Base-by-base conservation (phyloP, 139 green algal species). In the Chlamydomonas sp. region DNA sequence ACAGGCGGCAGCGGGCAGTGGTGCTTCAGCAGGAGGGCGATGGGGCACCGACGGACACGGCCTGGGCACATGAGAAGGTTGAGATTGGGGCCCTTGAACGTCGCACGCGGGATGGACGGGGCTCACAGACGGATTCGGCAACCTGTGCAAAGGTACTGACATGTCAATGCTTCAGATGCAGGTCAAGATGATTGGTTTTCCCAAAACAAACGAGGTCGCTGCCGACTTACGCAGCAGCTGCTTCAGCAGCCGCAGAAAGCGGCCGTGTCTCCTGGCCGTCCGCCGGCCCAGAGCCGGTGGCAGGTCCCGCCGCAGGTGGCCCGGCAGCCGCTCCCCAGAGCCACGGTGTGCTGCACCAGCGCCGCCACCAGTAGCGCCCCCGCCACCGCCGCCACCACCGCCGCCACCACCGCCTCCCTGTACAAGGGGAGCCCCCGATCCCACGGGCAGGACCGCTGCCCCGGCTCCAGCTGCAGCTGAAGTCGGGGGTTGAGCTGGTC, bases 1-100 rank as follows among this genome's bases (percentile, higher is more conserved):
- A 72, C 80, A 1, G 76, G 68, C 77, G 94, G 96, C 82, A 98
- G 88, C 2, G 96, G 96, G 91, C 96, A 98, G 87, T 98, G 94
- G 20, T 91, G 75, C 18, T 94, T 80, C 1, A 98, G 92, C 71
- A 98, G 88, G 5, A 92, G 20, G 0, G 62, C 86, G 83, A 92
- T 97, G 0, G 92, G 94, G 74, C 94, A 97, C 49, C 79, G 92
- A 63, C 63, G 12, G 0, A 87, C 90, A 8, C 94, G 81, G 7
- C 62, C 91, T 95, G 93, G 64, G 64, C 64, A 9, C 9, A 12
- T 12, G 8, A 12, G 64, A 12, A 16, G 64, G 8, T 69, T 12
- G 9, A 12, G 8, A 9, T 9, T 9, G 9, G 64, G 64, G 9
- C 9, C 9, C 64, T 16, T 12, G 64, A 12, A 12, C 64, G 64